phyloP scores from a whole-genome alignment of 768 basidiomycete genomes.

The Flagelloscypha sp. region DNA sequence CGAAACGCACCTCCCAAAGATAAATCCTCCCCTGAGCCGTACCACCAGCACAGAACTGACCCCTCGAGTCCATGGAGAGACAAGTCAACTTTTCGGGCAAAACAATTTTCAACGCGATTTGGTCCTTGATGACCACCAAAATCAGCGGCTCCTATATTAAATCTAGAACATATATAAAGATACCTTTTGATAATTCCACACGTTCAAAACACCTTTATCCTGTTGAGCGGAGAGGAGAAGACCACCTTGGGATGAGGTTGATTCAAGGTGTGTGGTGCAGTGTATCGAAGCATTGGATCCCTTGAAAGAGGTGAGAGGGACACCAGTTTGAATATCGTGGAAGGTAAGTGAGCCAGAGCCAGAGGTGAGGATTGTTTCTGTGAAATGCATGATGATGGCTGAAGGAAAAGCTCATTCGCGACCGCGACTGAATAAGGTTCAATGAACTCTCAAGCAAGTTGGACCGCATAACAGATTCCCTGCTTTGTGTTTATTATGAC shows the following conservation, averaged over 20 bases:
- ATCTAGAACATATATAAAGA: conserved; percentile 9
- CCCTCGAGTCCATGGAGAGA: conserved; percentile 64
- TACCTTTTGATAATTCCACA: conserved; percentile 93
- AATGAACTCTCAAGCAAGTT: too few relatives aligned
- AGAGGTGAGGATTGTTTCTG: conserved; percentile 51
- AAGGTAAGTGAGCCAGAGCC: conserved; percentile 61
- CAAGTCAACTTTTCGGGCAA: conserved; percentile 86
- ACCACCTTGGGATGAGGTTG: conserved; percentile 69
- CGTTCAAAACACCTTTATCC: conserved; percentile 82
- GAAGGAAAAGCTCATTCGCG: too few relatives aligned
- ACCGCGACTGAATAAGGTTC: too few relatives aligned
- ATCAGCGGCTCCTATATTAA: not conserved
- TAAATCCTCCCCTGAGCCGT: conserved; percentile 85
- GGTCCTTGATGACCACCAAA: too few relatives aligned
- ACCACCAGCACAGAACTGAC: conserved; percentile 79
- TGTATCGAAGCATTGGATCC: conserved; percentile 61
- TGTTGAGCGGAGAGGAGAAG: conserved; percentile 78
- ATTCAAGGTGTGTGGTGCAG: conserved; percentile 62
- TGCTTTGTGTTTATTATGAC: too few relatives aligned
- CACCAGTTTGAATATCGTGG: conserved; percentile 77
- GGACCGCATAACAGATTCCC: too few relatives aligned
- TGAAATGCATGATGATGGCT: conserved; percentile 68
- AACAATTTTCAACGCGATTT: conserved; percentile 77
- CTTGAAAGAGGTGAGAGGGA: conserved; percentile 79
- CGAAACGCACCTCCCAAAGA: conserved; percentile 81